Evolutionary conservation across 306 rosid species (phyloP), one percentile per base, ranked within the genome.

Genomic region (Luffa acutangula): DNA sequence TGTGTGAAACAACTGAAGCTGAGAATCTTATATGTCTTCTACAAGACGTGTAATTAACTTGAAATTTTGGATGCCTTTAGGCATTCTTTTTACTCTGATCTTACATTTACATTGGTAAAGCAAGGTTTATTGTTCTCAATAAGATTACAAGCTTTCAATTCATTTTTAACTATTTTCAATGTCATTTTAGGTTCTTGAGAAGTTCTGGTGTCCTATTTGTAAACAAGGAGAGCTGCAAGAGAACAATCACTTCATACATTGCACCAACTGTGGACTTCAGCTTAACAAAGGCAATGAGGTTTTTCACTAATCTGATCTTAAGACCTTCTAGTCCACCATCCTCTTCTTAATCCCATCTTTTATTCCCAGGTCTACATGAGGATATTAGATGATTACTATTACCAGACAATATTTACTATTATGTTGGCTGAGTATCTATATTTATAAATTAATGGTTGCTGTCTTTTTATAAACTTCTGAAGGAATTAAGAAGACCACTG

Each of bases 201-300:
- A 90, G 81, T 80, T 91, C 82, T 90, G 97, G 97, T 93, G 98
- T 84, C 98, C 98, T 53, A 82, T 93, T 11, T 93, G 98, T 83
- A 93, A 89, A 85, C 88, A 81, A 66, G 98, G 98, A 73, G 85
- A 89, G 73, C 86, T 93, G 74, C 83, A 81, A 84, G 96, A 93
- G 85, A 84, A 43, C 79, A 63, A 69, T 62, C 65, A 51, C 78
- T 82, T 53, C 78, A 89, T 93, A 80, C 76, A 77, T 63, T 93
- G 97, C 80, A 81, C 79, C 43, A 72, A 18, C 11, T 93, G 98
- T 79, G 83, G 88, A 75, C 82, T 93, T 84, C 85, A 78, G 84
- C 89, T 93, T 51, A 81, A 67, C 85, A 93, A 89, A 83, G 90
- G 79, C 64, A 53, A 81, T 45, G 93, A 91, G 98, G 98, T 93